phyloP scores from a whole-genome alignment of 2,329 filamentous ascomycete species.

The Setomelanomma holmii region DNA sequence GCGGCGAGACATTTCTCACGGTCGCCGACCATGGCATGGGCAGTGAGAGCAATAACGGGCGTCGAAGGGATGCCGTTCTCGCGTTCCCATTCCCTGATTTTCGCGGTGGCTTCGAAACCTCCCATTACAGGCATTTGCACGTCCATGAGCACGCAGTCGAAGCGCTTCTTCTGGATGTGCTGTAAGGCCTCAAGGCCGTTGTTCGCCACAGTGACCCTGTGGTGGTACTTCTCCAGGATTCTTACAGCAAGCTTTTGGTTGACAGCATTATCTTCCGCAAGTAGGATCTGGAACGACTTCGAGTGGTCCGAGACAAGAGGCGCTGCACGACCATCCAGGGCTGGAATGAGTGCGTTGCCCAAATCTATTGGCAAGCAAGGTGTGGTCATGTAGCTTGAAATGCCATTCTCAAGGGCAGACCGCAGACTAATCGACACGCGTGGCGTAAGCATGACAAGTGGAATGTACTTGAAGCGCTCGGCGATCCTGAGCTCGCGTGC shows the following conservation, averaged over 20 bases:
- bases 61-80: constrained; percentile 81
- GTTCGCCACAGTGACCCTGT: constrained; percentile 88
- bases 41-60: constrained; percentile 94
- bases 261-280: constrained; percentile 96
- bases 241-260: constrained; percentile 96
- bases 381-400: constrained; percentile 99
- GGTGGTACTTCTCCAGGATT: constrained; percentile 96
- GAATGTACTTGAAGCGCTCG: constrained; percentile 97
- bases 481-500: constrained; percentile 84
- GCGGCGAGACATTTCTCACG: constrained; percentile 97
- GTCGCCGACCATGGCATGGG: constrained; percentile 98
- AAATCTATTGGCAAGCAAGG: constrained; percentile 93
- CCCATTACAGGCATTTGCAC: constrained; percentile 99
- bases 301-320: constrained; percentile 92
- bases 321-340: constrained; percentile 89
- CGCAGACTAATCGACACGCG: constrained; percentile 91
- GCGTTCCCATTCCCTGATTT: constrained; percentile 94
- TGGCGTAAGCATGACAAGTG: constrained; percentile 89
- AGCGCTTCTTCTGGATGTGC: constrained; percentile 88
- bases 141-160: constrained; percentile 98
- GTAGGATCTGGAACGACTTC: constrained; percentile 91
- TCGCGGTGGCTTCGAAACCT: constrained; percentile 94
- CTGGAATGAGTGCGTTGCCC: constrained; percentile 94
- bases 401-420: constrained; percentile 90
- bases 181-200: constrained; percentile 95